Percentiles rank a stretch among this genome's conserved stretches.
These are phyloP conservation scores for Phytophthora citricola DNA, from an alignment of 352 stramenopile species.

Conservation along the genomic window DNA sequence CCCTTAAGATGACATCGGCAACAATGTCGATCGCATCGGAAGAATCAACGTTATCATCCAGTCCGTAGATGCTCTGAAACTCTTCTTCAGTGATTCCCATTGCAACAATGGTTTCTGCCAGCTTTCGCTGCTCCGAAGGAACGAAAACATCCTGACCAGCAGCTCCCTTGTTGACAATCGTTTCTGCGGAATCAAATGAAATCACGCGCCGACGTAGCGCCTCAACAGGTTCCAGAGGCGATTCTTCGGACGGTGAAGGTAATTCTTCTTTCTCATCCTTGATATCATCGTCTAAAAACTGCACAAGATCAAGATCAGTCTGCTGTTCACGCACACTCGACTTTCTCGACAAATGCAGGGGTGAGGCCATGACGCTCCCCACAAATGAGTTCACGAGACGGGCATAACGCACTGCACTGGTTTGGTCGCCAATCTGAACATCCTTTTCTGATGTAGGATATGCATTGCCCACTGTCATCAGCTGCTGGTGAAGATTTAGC, in stretches of 20 bases:
- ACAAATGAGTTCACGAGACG: constrained; percentile 68
- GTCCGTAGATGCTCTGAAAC: constrained; percentile 43
- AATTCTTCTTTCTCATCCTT: constrained; percentile 29
- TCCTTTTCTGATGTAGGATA: constrained; percentile 65
- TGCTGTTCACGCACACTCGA: constrained; percentile 37
- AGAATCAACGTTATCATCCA: constrained; percentile 26
- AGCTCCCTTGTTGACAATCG: constrained; percentile 69
- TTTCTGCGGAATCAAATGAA: constrained; percentile 80
- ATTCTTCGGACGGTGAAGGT: constrained; percentile 15
- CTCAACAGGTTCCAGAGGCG: constrained; percentile 61
- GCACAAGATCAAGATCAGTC: constrained; percentile 38
- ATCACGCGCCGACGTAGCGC: constrained; percentile 71
- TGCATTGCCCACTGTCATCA: constrained; percentile 81
- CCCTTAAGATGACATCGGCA: constrained; percentile 13
- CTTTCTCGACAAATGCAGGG: constrained; percentile 39
- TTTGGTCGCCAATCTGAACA: constrained; percentile 50
- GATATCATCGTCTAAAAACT: constrained; percentile 44
- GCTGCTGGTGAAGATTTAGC: constrained; percentile 87
- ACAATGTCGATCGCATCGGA: constrained; percentile 24
- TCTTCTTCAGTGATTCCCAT: constrained; percentile 65
- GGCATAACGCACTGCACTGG: constrained; percentile 49
- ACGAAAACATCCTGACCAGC: constrained; percentile 45
- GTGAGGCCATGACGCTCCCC: constrained; percentile 50
- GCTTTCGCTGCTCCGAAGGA: constrained; percentile 62
- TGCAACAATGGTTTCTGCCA: constrained; percentile 79